Evolutionary conservation across 1,284 basidiomycete genomes (phyloP).

Genomic region (Sanguinoderma infundibulare): DNA sequence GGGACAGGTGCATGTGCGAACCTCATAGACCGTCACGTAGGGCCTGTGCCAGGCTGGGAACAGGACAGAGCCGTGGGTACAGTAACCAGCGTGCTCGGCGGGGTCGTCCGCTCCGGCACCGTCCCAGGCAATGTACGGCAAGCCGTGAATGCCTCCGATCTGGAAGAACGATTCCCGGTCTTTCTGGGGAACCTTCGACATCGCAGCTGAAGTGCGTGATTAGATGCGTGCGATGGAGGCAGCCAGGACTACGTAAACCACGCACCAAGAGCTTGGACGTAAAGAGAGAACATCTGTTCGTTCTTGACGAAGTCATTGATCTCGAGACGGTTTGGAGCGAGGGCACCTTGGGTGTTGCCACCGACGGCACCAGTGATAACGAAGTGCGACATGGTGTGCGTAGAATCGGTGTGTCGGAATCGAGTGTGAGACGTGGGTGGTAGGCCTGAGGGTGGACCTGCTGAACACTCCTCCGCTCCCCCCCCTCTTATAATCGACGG

Average conservation of each 20-base stretch:
- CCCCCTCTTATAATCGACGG: neutral
- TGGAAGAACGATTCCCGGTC: conserved; percentile 47
- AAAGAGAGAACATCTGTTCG: conserved; percentile 49
- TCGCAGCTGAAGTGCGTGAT: conserved; percentile 32
- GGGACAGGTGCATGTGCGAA: conserved; percentile 26
- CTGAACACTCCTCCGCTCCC: neutral
- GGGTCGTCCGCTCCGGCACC: conserved; percentile 35
- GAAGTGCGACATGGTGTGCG: conserved; percentile 13
- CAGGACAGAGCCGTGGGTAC: conserved; percentile 51
- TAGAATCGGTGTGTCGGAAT: conserved; percentile 5
- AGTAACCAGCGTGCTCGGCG: conserved; percentile 47
- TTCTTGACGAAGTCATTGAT: conserved; percentile 50
- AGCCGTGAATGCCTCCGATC: conserved; percentile 54
- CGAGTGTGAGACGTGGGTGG: neutral
- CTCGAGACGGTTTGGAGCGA: conserved; percentile 43
- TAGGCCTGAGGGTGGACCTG: neutral
- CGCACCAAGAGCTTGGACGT: conserved; percentile 49
- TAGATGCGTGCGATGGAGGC: neutral
- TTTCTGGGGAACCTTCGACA: conserved; percentile 38
- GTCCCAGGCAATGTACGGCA: conserved; percentile 49
- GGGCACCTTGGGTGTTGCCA: conserved; percentile 4
- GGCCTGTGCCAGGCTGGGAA: conserved; percentile 61
- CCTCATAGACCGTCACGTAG: conserved; percentile 54
- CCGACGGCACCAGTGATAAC: conserved; percentile 11
- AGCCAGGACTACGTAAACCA: too few relatives aligned